These are phyloP conservation scores for Harringtonia aguacate DNA, from an alignment of 2,329 filamentous ascomycete genomes.

Conservation along the genomic window DNA sequence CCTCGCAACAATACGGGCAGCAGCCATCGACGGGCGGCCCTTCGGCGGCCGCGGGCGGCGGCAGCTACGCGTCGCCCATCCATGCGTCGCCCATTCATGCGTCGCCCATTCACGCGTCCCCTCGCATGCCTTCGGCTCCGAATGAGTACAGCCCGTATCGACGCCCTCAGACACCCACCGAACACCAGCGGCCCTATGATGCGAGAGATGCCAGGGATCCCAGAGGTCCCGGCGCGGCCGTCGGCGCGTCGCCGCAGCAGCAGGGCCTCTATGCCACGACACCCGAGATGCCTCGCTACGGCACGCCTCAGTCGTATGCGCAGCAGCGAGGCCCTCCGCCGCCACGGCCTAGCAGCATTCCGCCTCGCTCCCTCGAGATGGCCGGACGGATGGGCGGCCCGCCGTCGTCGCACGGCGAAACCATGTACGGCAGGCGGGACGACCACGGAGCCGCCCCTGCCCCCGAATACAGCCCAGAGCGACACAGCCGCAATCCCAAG, in stretches of 20 bases:
- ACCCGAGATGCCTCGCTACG: slow-evolving; percentile 47
- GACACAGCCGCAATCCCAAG: slow-evolving; percentile 29
- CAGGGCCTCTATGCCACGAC: slow-evolving; percentile 37
- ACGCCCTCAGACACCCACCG: slow-evolving; percentile 59
- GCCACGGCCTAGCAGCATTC: slow-evolving; percentile 36
- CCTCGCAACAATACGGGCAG: slow-evolving; percentile 28
- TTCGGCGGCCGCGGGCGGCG: slow-evolving; percentile 25
- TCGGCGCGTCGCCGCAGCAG: slow-evolving; percentile 10
- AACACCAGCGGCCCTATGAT: slow-evolving; percentile 49
- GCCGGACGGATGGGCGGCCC: slow-evolving; percentile 24
- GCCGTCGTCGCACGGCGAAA: slow-evolving; percentile 10
- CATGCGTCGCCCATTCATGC: slow-evolving; percentile 38
- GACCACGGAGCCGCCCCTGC: slow-evolving; percentile 25
- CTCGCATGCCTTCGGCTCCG: slow-evolving; percentile 40
- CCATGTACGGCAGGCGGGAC: slow-evolving; percentile 36
- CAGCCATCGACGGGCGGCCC: background rate
- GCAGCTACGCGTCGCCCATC: background rate
- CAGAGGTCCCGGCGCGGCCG: slow-evolving; percentile 36
- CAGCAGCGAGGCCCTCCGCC: slow-evolving; percentile 36
- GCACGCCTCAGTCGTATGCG: slow-evolving; percentile 46
- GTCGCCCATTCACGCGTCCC: slow-evolving; percentile 41
- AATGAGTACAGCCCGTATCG: slow-evolving; percentile 53
- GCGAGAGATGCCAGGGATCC: slow-evolving; percentile 24
- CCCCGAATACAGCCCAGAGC: slow-evolving; percentile 43
- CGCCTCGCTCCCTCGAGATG: slow-evolving; percentile 35